Evolutionary conservation across 1,284 basidiomycete species (phyloP), one percentile per base, ranked within the genome.

Genomic region (Irpex sp.): DNA sequence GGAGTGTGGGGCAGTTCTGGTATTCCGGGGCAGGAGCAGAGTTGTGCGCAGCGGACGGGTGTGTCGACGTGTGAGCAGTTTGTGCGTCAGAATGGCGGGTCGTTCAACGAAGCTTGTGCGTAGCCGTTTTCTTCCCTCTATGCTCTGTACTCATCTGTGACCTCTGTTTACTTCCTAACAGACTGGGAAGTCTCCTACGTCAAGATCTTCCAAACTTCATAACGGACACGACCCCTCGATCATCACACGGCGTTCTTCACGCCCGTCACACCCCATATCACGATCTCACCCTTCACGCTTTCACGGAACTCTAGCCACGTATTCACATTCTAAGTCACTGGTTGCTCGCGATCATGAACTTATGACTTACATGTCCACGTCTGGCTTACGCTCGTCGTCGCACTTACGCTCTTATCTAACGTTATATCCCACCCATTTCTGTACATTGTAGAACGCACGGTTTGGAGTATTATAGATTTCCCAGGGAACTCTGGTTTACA

Each of bases 31-130:
- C 92, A 95, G 76, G 85, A 84, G 4, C 82, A 88, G 73, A 92
- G 89, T 71, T 97, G 94, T 71, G 91, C 91, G n/a, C 78, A 86
- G 68, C 80, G 83, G 67, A 96, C 94, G 15, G 93, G 93, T 56
- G 88, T 86, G 74, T 76, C 86, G 40, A 90, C 89, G 7, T 97
- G 94, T 69, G 80, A 87, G 62, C 85, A 86, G 34, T 97, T 88
- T 73, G 87, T 96, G 19, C 81, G 81, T 66, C 84, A 84, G 60
- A 84, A 84, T 62, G 94, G 94, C 40, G 79, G 79, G 54, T 80
- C 90, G 4, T 90, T 96, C 74, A 71, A 72, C 7, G 81, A 96
- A 68, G 94, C 94, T 69, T 96, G 92, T 92, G 72, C 80, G 88
- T 84, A 31, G 38, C 54, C 26, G 6, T 21, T 19, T 59, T 59